phyloP scores from a whole-genome alignment of 2,329 filamentous ascomycete species.

The Pseudocercospora crystallina region DNA sequence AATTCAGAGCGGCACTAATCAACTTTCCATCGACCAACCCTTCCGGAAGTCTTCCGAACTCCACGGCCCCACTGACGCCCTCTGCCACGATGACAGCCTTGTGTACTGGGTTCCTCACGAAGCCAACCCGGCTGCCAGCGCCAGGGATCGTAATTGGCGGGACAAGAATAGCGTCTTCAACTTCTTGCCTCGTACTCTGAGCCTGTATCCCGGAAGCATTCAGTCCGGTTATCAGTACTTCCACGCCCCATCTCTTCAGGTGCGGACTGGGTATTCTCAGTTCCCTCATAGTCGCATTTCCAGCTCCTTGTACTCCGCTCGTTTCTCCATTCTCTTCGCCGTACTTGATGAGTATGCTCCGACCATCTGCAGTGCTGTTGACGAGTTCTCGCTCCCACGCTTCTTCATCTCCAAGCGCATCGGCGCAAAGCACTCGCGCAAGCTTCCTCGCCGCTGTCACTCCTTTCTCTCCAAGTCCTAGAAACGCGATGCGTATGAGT shows the following conservation, averaged over 20 bases:
- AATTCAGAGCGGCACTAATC: constrained; percentile 59
- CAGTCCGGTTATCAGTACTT: constrained; percentile 60
- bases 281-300: constrained; percentile 56
- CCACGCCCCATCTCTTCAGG: constrained; percentile 62
- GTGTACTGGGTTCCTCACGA: constrained; percentile 80
- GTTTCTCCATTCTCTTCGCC: constrained; percentile 50
- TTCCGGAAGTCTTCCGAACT: constrained; percentile 45
- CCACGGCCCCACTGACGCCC: constrained; percentile 67
- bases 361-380: constrained; percentile 34
- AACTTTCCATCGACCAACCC: constrained; percentile 37
- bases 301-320: constrained; percentile 11
- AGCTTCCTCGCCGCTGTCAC: constrained; percentile 61
- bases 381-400: constrained; percentile 46
- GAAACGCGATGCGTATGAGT: constrained; percentile 57
- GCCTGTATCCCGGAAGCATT: constrained; percentile 41
- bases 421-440: constrained; percentile 59
- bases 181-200: constrained; percentile 29
- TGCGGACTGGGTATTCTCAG: constrained; percentile 63
- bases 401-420: constrained; percentile 43
- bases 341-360: constrained; percentile 47
- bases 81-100: constrained; percentile 72
- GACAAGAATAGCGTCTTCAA: constrained; percentile 69
- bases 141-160: constrained; percentile 69
- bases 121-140: constrained; percentile 62
- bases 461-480: constrained; percentile 31